Base-by-base conservation (phyloP, 73 alveolate genomes). In the Paraurostyla sp. region DNA sequence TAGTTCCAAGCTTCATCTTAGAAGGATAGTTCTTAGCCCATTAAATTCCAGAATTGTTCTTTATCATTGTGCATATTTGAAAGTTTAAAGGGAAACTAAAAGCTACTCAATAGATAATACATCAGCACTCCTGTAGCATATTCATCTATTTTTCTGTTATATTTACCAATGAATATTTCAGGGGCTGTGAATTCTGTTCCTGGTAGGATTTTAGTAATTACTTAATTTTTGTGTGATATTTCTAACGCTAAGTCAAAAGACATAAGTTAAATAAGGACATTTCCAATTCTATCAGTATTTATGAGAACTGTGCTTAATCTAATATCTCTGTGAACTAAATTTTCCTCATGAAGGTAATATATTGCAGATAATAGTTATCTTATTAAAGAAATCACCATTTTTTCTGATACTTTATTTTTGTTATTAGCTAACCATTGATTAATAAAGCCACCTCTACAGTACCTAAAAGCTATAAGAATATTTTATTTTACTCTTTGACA, bases 181-280 rank as follows among this genome's bases (percentile, higher is more conserved):
- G 89, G 89, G 3, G 89, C 89, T 9, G 80, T 54, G 33, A 78
- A 78, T 35, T 78, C 89, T 2, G 23, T 4, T 27, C 89, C 89
- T 20, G 76, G 78, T 40, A 52, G 9, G 7, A 36, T 60, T 29
- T 42, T 73, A 7, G 65, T 48, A 20, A 73, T 15, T 0, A 18
- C 29, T 27, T 73, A 36, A 46, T 23, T 43, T 16, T 43, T 42
- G 51, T 73, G 59, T 7, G 63, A 20, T 3, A 78, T 18, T 54
- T 78, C 13, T 3, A 78, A 18, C 15, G 89, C 89, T 51, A 51
- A 51, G 32, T 78, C 89, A 54, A 78, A 78, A 9, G 89, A 78
- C 89, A 78, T 78, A 4, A 78, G 45, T 45, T 78, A 20, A 29
- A 78, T 46, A 18, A 9, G 13, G 29, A 78, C 78, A 38, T 52